Percentiles rank a stretch among this genome's conserved stretches.
These are phyloP conservation scores for Agarophyton chilense DNA, from an alignment of 23 red algal genomes.

Conservation along the genomic window DNA sequence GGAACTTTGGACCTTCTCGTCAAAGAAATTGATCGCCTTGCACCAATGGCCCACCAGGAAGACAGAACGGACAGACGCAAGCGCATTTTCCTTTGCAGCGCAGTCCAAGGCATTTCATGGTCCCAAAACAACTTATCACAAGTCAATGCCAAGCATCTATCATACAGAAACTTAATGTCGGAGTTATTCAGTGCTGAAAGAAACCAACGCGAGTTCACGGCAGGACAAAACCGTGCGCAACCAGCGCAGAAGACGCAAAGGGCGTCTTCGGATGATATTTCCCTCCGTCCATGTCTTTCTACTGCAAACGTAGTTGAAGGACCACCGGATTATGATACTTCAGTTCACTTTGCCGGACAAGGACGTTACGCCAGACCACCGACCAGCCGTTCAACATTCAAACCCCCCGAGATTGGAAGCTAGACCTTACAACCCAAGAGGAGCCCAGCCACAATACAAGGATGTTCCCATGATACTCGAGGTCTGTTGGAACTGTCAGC, in stretches of 20 bases:
- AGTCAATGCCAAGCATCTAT: too few species aligned
- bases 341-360: too few species aligned
- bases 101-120: background rate
- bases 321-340: background rate
- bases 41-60: too few species aligned
- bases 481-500: too few species aligned
- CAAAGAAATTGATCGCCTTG: too few species aligned
- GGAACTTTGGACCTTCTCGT: too few species aligned
- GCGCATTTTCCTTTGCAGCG: background rate
- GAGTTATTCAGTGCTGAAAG: background rate
- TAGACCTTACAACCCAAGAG: background rate
- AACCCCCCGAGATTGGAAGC: background rate
- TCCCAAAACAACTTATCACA: too few species aligned
- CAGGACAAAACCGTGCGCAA: background rate
- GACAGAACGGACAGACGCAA: slow-evolving; percentile 6
- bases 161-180: background rate
- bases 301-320: background rate
- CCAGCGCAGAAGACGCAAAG: too few species aligned
- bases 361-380: too few species aligned
- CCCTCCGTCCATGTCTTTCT: background rate
- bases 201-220: background rate
- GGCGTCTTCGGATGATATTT: too few species aligned
- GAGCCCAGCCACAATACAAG: background rate
- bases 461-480: too few species aligned
- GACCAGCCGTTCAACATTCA: too few species aligned